Percentiles rank a stretch among this genome's conserved stretches.
Evolutionary conservation across 768 basidiomycete species (phyloP).

Genomic region (Chalciporus pseudorubinellus): DNA sequence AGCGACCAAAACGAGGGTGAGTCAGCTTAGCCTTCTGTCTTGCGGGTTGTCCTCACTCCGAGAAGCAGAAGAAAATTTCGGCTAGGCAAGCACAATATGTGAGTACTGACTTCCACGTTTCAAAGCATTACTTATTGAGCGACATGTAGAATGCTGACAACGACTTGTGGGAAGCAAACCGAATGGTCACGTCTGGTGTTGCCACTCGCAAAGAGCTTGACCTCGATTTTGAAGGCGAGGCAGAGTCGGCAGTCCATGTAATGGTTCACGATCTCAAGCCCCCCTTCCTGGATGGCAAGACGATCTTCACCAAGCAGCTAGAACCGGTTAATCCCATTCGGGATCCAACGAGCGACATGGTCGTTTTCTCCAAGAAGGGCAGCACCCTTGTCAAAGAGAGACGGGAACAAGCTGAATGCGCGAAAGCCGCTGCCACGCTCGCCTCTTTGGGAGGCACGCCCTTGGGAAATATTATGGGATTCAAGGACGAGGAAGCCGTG

Average conservation of each 20-base stretch:
- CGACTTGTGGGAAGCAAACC: conserved; percentile 97
- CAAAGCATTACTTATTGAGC: conserved; percentile 16
- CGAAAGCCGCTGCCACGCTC: conserved; percentile 94
- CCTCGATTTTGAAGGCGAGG: conserved; percentile 94
- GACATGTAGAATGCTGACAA: conserved; percentile 86
- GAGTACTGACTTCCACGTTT: conserved; percentile 29
- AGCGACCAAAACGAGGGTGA: conserved; percentile 68
- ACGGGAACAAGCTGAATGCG: conserved; percentile 92
- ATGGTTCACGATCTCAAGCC: conserved; percentile 97
- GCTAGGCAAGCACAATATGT: conserved; percentile 97
- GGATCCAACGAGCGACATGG: conserved; percentile 92
- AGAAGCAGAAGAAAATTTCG: conserved; percentile 74
- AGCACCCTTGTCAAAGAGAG: conserved; percentile 92
- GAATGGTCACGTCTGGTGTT: conserved; percentile 95
- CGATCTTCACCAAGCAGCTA: conserved; percentile 93
- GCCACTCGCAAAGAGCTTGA: conserved; percentile 85
- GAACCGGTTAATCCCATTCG: conserved; percentile 97
- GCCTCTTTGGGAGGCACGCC: conserved; percentile 89
- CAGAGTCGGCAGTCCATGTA: conserved; percentile 94
- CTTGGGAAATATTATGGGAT: conserved; percentile 97
- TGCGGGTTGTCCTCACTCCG: conserved; percentile 15
- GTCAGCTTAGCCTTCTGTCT: conserved; percentile 24
- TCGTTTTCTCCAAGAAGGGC: conserved; percentile 96
- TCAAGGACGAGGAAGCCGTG: conserved; percentile 91
- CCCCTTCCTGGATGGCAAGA: conserved; percentile 95